These are phyloP conservation scores for Toxicodendron radicans DNA, from an alignment of 345 rosid genomes.

Conservation along the genomic window DNA sequence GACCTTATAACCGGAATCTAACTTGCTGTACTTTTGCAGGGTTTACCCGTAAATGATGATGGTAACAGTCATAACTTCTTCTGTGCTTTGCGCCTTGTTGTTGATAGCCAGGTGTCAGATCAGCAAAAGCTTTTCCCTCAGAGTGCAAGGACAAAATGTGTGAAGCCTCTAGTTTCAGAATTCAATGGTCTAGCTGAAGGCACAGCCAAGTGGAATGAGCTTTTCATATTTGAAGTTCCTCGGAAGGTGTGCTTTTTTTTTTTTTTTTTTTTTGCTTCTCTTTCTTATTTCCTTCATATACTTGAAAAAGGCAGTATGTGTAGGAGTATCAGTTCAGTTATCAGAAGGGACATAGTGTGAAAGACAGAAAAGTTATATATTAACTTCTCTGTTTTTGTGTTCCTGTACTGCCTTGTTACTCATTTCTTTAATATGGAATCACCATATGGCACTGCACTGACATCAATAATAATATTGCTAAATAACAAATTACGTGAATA, in stretches of 20 bases:
- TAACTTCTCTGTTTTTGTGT: too few species aligned
- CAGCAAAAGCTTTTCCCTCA: conserved; percentile 92
- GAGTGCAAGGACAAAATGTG: conserved; percentile 98
- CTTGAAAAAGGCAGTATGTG: neutral
- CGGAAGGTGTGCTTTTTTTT: conserved; percentile 47
- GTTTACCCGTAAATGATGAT: conserved; percentile 74
- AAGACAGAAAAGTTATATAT: neutral
- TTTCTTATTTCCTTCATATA: neutral
- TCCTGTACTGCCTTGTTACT: neutral
- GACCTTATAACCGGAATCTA: conserved; percentile 8
- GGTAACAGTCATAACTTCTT: conserved; percentile 90
- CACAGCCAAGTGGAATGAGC: conserved; percentile 87
- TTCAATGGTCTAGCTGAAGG: conserved; percentile 42
- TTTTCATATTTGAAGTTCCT: conserved; percentile 95
- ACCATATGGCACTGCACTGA: too few species aligned
- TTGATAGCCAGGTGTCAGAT: conserved; percentile 76
- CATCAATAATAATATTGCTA: too few species aligned
- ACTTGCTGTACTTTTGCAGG: conserved; percentile 49
- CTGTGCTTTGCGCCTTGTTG: conserved; percentile 86
- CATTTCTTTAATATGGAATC: neutral
- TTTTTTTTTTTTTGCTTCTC: too few species aligned
- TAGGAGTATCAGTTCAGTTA: neutral
- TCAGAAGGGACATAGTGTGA: neutral
- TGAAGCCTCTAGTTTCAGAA: conserved; percentile 61
- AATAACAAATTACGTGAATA: too few species aligned